These are phyloP conservation scores for Juglanconis juglandina DNA, from an alignment of 2,329 filamentous ascomycete genomes.

Conservation along the genomic window DNA sequence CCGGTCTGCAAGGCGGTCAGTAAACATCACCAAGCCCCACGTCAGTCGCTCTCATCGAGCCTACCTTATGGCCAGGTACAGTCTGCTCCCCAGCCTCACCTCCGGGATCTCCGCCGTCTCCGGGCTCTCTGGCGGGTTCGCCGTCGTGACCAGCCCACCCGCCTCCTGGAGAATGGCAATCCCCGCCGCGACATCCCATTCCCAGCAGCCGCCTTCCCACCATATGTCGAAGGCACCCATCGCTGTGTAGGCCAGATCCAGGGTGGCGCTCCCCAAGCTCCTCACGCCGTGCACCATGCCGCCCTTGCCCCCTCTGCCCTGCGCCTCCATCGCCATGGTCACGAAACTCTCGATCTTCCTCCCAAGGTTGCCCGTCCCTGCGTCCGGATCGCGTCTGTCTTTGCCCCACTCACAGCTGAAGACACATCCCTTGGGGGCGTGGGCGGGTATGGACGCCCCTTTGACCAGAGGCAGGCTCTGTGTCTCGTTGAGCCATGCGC, in stretches of 20 bases:
- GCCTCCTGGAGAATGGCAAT: conserved; percentile 71
- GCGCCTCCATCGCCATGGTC: conserved; percentile 68
- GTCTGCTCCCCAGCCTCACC: conserved; percentile 60
- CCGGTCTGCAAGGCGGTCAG: conserved; percentile 47
- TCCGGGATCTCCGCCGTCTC: conserved; percentile 55
- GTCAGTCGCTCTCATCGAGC: conserved; percentile 12
- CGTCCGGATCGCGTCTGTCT: conserved; percentile 58
- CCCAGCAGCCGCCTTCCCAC: conserved; percentile 82
- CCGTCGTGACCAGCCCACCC: conserved; percentile 69
- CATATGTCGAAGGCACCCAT: conserved; percentile 76
- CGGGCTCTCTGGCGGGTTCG: conserved; percentile 62
- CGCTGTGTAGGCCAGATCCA: conserved; percentile 72
- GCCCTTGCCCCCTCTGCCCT: conserved; percentile 60
- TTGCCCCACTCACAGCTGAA: conserved; percentile 80
- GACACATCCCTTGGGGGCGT: conserved; percentile 66
- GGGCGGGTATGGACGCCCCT: conserved; percentile 58
- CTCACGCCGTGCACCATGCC: conserved; percentile 77
- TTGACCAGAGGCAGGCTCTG: conserved; percentile 63
- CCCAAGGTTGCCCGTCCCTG: conserved; percentile 62
- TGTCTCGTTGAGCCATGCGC: conserved; percentile 67
- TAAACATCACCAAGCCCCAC: background rate
- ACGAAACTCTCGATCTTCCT: conserved; percentile 72
- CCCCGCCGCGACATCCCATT: conserved; percentile 77
- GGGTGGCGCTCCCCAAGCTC: conserved; percentile 68
- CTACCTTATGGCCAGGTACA: conserved; percentile 68